Conservation (phyloP, 805 yeast species). For the Metschnikowia arizonensis region DNA sequence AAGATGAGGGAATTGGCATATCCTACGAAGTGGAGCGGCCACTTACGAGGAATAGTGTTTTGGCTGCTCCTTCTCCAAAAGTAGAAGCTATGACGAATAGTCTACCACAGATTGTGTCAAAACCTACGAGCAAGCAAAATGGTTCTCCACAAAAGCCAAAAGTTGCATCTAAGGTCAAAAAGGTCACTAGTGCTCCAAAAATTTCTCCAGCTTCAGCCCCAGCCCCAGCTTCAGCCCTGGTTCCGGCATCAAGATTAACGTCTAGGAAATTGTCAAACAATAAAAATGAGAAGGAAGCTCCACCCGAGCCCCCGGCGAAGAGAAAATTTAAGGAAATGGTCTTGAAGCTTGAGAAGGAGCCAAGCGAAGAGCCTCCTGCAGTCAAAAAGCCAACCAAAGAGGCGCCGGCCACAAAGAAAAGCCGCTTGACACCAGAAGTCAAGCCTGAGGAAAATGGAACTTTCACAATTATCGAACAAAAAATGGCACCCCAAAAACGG, state of each 20-base stretch:
- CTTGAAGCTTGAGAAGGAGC: background rate
- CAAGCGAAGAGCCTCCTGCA: background rate
- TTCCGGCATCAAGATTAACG: slow-evolving; percentile 6
- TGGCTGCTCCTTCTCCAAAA: slow-evolving; percentile 1
- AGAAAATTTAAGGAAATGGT: background rate
- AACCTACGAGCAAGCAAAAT: background rate
- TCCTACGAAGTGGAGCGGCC: slow-evolving; percentile 19
- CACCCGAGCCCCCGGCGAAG: background rate
- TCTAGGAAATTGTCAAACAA: slow-evolving; percentile 11
- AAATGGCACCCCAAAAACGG: slow-evolving; percentile 7
- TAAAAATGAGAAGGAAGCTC: background rate
- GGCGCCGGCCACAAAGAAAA: background rate
- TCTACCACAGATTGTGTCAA: background rate
- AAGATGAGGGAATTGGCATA: slow-evolving; percentile 22
- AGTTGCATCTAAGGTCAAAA: background rate
- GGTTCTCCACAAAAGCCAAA: slow-evolving; percentile 2
- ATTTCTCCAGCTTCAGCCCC: slow-evolving; percentile 1
- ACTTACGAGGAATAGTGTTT: background rate
- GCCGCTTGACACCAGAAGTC: background rate
- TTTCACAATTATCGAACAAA: background rate
- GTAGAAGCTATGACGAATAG: background rate
- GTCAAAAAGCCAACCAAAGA: slow-evolving; percentile 1
- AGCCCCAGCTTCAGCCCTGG: too few species aligned
- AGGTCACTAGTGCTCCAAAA: background rate
- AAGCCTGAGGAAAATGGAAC: background rate